Base-by-base conservation (phyloP, 2,329 filamentous ascomycete genomes). In the Coniochaeta prunicola region DNA sequence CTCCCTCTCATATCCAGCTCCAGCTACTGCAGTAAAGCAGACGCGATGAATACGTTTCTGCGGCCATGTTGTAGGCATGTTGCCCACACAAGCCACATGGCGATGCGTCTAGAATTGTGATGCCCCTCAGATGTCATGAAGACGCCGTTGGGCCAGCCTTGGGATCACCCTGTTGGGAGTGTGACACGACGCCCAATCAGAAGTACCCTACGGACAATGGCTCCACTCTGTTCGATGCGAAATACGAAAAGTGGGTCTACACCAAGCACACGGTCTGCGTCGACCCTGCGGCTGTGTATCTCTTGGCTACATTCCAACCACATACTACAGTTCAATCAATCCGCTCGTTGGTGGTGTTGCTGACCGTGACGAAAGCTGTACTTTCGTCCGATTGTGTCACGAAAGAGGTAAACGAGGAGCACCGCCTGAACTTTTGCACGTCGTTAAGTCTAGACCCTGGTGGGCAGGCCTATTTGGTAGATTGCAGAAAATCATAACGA, bases 161-260 rank as follows among this genome's bases (percentile, higher is more conserved):
- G 36, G 30, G 15, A 31, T 36, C 33, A 9, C 53, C n/a, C n/a
- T 34, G 21, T 33, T 36, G 15, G 21, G 53, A 2, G 36, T 56
- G 33, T 34, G 17, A 26, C 12, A 2, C 24, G 5, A 15, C 15
- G 12, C 15, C 53, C 53, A 54, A 54, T 54, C 28, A 54, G n/a
- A 10, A 30, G 26, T n/a, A n/a, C 10, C 17, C 9, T 19, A 21
- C 6, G 30, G 21, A 2, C 17, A 5, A 36, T 7, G 30, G 19
- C 6, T 21, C 30, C 30, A 34, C 53, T 54, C 30, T 34, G 15
- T 26, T 38, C n/a, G 28, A 63, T 61, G 60, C 64, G 64, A 64
- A 64, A 63, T 64, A 64, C 65, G 63, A 58, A 54, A 58, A 58
- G 59, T 59, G 64, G 59, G 59, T 34, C 36, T 13, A 3, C 48